A percentile compares a stretch with the other conserved stretches of the same genome.
Evolutionary conservation across 306 rosid genomes (phyloP).

Genomic region (Erythrophleum fordii): DNA sequence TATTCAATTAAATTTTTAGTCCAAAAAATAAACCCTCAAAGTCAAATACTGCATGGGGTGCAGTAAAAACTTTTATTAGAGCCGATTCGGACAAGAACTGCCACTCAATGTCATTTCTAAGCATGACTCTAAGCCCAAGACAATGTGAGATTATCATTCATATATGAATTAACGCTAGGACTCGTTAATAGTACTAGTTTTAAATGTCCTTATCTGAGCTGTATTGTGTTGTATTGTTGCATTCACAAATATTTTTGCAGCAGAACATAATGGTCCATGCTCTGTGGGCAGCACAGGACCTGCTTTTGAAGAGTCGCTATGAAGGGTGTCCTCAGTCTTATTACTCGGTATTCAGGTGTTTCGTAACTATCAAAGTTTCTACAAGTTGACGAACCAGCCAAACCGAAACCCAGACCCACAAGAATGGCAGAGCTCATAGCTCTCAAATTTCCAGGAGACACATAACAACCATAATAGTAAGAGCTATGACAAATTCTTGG

Average conservation of each 20-base stretch:
- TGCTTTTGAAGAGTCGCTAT: constrained; percentile 41
- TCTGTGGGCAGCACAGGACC: constrained; percentile 5
- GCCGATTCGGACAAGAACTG: too few species aligned
- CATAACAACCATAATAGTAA: background rate
- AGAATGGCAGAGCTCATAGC: constrained; percentile 32
- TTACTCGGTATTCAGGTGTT: constrained; percentile 30
- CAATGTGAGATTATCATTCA: background rate
- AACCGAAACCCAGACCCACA: constrained; percentile 7
- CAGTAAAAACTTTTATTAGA: too few species aligned
- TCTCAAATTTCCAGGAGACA: background rate
- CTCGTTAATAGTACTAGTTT: background rate
- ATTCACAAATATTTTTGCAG: background rate
- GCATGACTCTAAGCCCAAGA: background rate
- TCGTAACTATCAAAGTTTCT: constrained; percentile 35
- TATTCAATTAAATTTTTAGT: too few species aligned
- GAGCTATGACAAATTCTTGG: background rate
- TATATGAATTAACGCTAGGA: background rate
- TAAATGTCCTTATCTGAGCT: background rate
- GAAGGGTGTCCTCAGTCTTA: constrained; percentile 29
- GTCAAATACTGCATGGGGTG: too few species aligned
- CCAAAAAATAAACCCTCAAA: too few species aligned
- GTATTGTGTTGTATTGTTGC: background rate
- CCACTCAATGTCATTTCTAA: background rate
- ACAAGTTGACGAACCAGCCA: constrained; percentile 45
- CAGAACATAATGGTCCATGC: constrained; percentile 37